Evolutionary conservation across 768 basidiomycete genomes (phyloP).

Genomic region (Lentinula raphanica): DNA sequence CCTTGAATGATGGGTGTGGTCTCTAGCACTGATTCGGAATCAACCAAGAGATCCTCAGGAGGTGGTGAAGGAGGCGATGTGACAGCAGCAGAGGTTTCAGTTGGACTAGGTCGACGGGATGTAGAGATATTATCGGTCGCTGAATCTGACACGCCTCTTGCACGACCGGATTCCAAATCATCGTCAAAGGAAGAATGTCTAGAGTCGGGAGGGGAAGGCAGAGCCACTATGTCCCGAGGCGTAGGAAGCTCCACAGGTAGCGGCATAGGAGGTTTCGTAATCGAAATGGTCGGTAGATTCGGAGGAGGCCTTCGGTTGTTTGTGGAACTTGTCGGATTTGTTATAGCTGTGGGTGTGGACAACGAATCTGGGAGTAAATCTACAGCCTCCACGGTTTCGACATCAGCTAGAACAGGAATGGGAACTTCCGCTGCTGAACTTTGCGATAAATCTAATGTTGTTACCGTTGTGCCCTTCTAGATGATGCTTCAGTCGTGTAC

Average conservation of each 20-base stretch:
- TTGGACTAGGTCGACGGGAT: not conserved
- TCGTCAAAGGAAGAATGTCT: conserved; percentile 37
- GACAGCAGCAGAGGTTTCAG: conserved; percentile 3
- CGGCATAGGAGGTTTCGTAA: conserved; percentile 70
- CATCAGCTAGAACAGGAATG: conserved; percentile 54
- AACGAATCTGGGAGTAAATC: conserved; percentile 15
- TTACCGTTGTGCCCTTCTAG: not conserved
- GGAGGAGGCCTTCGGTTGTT: conserved; percentile 15
- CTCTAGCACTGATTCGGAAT: conserved; percentile 32
- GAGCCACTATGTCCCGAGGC: conserved; percentile 47
- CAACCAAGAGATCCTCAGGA: conserved; percentile 41
- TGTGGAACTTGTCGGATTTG: conserved; percentile 12
- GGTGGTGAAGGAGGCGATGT: conserved; percentile 13
- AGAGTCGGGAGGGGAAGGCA: conserved; percentile 41
- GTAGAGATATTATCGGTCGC: conserved; percentile 15
- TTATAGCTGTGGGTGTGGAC: conserved; percentile 23
- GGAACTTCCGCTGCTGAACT: conserved; percentile 53
- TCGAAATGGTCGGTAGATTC: conserved; percentile 49
- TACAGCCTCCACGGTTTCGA: conserved; percentile 21
- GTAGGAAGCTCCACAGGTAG: conserved; percentile 67
- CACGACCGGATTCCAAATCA: conserved; percentile 47
- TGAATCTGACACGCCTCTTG: conserved; percentile 21
- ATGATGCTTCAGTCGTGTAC: not conserved
- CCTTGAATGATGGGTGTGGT: conserved; percentile 32
- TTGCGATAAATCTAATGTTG: conserved; percentile 24